Conservation (phyloP, 768 basidiomycete species). For the Cystobasidium tubakii region DNA sequence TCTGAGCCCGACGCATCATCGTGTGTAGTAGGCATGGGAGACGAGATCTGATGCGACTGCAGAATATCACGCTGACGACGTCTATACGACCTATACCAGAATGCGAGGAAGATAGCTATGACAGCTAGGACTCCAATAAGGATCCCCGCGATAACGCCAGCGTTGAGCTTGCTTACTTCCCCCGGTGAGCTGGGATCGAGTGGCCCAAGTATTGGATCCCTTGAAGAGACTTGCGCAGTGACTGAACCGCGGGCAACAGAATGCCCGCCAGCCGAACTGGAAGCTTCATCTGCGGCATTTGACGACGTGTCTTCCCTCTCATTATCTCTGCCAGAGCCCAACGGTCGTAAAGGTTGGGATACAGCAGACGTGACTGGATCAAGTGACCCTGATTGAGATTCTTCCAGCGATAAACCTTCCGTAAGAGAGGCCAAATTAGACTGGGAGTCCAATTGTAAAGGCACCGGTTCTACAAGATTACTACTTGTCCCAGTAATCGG, state of each 20-base stretch:
- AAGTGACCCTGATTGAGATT: not conserved
- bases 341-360: not conserved
- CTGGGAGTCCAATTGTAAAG: not conserved
- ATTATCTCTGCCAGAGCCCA: too few species aligned
- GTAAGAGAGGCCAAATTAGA: not conserved
- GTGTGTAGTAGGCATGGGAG: not conserved
- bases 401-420: not conserved
- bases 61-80: not conserved
- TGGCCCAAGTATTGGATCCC: not conserved
- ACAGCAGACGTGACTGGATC: not conserved
- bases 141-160: not conserved
- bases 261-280: too few species aligned
- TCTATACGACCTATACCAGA: not conserved
- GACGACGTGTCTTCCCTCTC: too few species aligned
- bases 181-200: not conserved
- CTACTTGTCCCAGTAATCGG: too few species aligned
- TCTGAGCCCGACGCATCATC: not conserved
- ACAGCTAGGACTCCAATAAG: not conserved
- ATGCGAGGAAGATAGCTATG: not conserved
- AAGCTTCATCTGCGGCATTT: too few species aligned
- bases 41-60: not conserved
- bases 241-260: not conserved
- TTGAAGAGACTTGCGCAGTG: not conserved
- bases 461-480: too few species aligned
- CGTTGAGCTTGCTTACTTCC: not conserved